Percentiles rank a stretch among this genome's conserved stretches.
Conservation (phyloP, 257 asterid species). For the Penstemon eatonii region DNA sequence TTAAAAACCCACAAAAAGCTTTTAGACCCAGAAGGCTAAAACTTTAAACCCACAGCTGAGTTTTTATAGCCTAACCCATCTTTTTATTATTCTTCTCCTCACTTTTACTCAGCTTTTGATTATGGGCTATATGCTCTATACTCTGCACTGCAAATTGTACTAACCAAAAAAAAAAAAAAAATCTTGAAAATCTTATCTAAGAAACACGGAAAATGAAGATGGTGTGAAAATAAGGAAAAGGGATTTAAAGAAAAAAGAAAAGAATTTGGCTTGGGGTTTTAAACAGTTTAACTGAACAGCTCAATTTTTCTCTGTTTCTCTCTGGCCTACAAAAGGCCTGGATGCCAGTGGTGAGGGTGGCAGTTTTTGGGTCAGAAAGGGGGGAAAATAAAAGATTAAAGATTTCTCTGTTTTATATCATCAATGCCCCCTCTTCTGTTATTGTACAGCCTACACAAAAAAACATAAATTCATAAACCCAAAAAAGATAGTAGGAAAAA, state of each 20-base stretch:
- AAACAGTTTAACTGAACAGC: neutral
- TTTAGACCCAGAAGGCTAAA: slow-evolving; percentile 27
- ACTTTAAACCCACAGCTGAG: neutral
- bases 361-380: slow-evolving; percentile 85
- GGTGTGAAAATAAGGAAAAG: neutral
- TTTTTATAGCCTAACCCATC: slow-evolving; percentile 70
- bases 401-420: slow-evolving; percentile 40
- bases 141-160: slow-evolving; percentile 29
- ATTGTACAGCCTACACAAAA: slow-evolving; percentile 44
- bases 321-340: slow-evolving; percentile 39
- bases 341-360: slow-evolving; percentile 58
- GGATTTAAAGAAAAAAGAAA: slow-evolving; percentile 23
- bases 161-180: slow-evolving; percentile 26
- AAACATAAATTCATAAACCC: slow-evolving; percentile 36
- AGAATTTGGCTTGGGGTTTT: slow-evolving; percentile 4
- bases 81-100: neutral
- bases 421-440: slow-evolving; percentile 40
- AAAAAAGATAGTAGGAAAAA: neutral
- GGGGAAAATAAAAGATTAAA: slow-evolving; percentile 49
- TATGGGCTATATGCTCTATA: slow-evolving; percentile 25
- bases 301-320: slow-evolving; percentile 14
- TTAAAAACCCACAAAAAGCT: slow-evolving; percentile 22
- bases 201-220: slow-evolving; percentile 1
- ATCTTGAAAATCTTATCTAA: slow-evolving; percentile 20
- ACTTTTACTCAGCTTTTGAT: slow-evolving; percentile 43